Evolutionary conservation across 345 rosid genomes (phyloP), one percentile per base, ranked within the genome.

Genomic region (Salix exigua): DNA sequence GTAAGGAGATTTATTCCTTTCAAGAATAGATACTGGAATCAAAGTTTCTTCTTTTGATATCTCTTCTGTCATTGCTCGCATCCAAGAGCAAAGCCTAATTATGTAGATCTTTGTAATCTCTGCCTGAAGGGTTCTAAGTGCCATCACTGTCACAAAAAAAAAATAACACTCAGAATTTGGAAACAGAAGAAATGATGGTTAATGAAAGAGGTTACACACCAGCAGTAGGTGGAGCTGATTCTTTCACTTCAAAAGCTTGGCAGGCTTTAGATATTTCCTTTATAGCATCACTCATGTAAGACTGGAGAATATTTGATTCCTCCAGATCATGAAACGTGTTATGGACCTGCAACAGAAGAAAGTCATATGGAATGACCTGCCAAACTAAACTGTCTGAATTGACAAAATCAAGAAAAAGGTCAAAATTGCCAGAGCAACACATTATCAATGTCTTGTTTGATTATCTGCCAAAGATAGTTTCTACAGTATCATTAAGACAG

Each of bases 31-130:
- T 25, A 96, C 97, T 3, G 93, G 88, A 70, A 92, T 75, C 99
- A 97, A 96, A 26, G 90, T 88, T 86, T 96, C 98, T 69, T 92
- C 95, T 82, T 86, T 89, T 30, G 97, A 87, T 79, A 92, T 84
- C 77, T 79, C 89, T 69, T 92, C 98, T 14, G 89, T 87, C 25
- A 92, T 86, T 66, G 85, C 86, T 77, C 98, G 88, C 98, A 96
- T 89, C 98, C 98, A 96, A 53, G 97, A 92, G 87, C 99, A 96
- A 70, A 96, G 91, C 87, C 98, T 89, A 72, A 87, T 77, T 73
- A 92, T 89, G 82, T 92, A 93, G 75, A 90, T 88, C 87, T 91
- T 96, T 38, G 89, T 87, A 76, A 93, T 84, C 88, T 92, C 99
- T 40, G 89, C 91, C 80, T 90, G 92, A 72, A 92, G 86, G 33